Evolutionary conservation across 768 basidiomycete genomes (phyloP).

Genomic region (Lactarius psammicola): DNA sequence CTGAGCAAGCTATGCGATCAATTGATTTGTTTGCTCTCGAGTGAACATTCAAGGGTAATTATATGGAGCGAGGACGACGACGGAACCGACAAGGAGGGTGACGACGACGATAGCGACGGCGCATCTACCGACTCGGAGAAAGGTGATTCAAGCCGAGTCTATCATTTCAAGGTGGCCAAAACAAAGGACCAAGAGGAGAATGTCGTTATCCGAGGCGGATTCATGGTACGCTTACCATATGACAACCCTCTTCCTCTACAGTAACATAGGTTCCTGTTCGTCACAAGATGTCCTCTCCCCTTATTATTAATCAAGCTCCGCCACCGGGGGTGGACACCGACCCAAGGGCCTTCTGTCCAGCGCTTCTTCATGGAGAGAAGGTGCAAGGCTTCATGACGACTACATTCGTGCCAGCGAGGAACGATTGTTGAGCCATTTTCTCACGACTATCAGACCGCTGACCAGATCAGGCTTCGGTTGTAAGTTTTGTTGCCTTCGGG

Average conservation of each 20-base stretch:
- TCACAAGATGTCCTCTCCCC: too few species aligned
- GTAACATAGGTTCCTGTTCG: neutral
- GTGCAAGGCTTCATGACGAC: too few species aligned
- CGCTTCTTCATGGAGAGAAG: too few species aligned
- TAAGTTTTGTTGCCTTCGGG: neutral
- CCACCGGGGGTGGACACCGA: too few species aligned
- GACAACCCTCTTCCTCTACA: too few species aligned
- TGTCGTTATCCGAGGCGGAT: neutral
- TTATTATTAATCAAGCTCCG: too few species aligned
- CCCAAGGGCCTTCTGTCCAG: too few species aligned
- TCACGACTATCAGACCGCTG: neutral
- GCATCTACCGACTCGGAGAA: neutral
- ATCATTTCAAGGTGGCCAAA: neutral
- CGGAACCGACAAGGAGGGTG: neutral
- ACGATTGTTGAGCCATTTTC: neutral
- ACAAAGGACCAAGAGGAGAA: constrained; percentile 10
- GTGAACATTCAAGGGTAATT: constrained; percentile 1
- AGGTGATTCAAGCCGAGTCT: neutral
- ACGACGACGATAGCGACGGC: neutral
- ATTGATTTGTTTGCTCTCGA: constrained; percentile 2
- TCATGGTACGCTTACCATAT: neutral
- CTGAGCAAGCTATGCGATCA: constrained; percentile 7
- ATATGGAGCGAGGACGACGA: neutral
- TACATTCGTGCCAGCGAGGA: neutral
- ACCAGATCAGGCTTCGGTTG: constrained; percentile 1